Conservation (phyloP, 2,329 filamentous ascomycete genomes). For the Colletotrichum australisinense region DNA sequence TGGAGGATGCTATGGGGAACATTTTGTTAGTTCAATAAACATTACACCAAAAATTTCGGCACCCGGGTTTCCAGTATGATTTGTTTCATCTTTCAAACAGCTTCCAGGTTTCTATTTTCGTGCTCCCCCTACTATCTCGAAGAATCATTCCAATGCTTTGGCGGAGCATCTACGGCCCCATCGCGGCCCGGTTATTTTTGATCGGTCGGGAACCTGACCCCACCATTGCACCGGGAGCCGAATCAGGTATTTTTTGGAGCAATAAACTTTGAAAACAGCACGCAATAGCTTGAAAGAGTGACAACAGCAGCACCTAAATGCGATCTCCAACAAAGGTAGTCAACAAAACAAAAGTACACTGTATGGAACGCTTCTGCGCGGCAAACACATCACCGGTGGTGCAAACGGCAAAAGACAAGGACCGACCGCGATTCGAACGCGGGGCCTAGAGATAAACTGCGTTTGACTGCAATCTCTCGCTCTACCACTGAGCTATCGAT, state of each 20-base stretch:
- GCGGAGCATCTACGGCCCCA: slow-evolving; percentile 20
- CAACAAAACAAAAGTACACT: background rate
- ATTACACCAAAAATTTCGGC: too few relatives aligned
- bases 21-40: too few relatives aligned
- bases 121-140: background rate
- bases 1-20: background rate
- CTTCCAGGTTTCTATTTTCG: too few relatives aligned
- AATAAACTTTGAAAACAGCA: background rate
- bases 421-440: slow-evolving; percentile 37
- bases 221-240: slow-evolving; percentile 13
- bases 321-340: background rate
- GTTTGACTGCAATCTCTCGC: slow-evolving; percentile 34
- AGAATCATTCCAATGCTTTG: background rate
- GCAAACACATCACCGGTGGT: background rate
- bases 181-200: slow-evolving; percentile 2
- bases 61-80: background rate
- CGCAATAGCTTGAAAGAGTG: background rate
- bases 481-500: slow-evolving; percentile 37
- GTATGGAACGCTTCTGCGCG: too few relatives aligned
- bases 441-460: slow-evolving; percentile 34
- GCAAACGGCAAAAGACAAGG: slow-evolving; percentile 15
- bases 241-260: background rate
- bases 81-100: background rate
- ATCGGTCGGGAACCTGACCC: background rate
- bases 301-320: background rate